Percentiles rank a stretch among this genome's conserved stretches.
Evolutionary conservation across 768 basidiomycete species (phyloP).

Genomic region (Coprinellus micaceus): DNA sequence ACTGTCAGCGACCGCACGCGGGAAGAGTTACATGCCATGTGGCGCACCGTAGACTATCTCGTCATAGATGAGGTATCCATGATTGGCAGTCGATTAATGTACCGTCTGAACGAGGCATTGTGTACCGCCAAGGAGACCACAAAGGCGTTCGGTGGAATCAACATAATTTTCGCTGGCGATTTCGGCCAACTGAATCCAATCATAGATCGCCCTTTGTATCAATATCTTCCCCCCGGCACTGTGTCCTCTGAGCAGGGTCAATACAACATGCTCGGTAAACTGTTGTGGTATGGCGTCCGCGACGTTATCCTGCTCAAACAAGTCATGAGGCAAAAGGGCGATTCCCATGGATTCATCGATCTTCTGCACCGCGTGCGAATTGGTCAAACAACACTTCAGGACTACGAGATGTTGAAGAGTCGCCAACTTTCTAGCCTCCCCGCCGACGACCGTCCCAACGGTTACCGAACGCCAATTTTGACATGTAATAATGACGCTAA

Average conservation of each 20-base stretch:
- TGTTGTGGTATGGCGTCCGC: neutral
- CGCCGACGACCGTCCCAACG: neutral
- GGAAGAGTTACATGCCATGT: neutral
- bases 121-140: constrained; percentile 4
- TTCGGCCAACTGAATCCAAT: constrained; percentile 28
- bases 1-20: neutral
- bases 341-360: neutral
- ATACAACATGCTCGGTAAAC: neutral
- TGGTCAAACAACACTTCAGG: neutral
- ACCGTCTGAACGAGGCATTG: constrained; percentile 7
- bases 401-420: neutral
- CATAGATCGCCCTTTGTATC: neutral
- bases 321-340: neutral
- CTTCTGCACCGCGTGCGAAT: neutral
- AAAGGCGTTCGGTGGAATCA: constrained; percentile 27
- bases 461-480: constrained; percentile 4
- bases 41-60: neutral
- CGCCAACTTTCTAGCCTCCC: neutral
- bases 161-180: constrained; percentile 33
- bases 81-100: constrained; percentile 2
- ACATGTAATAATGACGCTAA: constrained; percentile 7
- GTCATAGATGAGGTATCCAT: constrained; percentile 8
- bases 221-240: neutral
- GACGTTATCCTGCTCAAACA: neutral
- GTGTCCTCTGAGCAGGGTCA: neutral